A percentile compares a stretch with the other conserved stretches of the same genome.
Conservation (phyloP, 2,329 filamentous ascomycete species). For the Stachybotrys elegans region DNA sequence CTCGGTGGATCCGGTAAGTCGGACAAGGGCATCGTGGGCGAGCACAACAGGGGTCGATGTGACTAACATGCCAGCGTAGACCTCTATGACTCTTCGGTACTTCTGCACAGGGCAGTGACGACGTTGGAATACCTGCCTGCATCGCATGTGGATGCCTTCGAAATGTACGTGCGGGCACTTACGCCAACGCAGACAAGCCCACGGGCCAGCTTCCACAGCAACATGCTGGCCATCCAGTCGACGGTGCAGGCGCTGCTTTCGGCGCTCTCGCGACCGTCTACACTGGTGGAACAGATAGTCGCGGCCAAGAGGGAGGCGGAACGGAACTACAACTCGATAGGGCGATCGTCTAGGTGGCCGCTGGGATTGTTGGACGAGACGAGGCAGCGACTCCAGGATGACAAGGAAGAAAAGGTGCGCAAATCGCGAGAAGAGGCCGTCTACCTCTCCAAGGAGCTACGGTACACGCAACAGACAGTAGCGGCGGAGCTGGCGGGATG, state of each 20-base stretch:
- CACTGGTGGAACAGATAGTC: slow-evolving; percentile 72
- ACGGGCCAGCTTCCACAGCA: slow-evolving; percentile 66
- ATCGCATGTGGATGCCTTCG: slow-evolving; percentile 64
- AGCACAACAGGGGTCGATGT: background rate
- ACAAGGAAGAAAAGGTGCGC: slow-evolving; percentile 75
- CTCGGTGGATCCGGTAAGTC: slow-evolving; percentile 55
- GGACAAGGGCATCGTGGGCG: background rate
- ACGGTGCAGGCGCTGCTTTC: slow-evolving; percentile 77
- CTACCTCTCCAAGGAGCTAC: slow-evolving; percentile 71
- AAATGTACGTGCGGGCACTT: slow-evolving; percentile 64
- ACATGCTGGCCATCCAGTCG: slow-evolving; percentile 73
- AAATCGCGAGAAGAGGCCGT: slow-evolving; percentile 66
- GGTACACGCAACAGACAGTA: slow-evolving; percentile 91
- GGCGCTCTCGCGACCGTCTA: slow-evolving; percentile 73
- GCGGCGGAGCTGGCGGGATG: slow-evolving; percentile 88
- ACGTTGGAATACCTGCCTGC: slow-evolving; percentile 63
- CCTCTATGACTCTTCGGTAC: slow-evolving; percentile 59
- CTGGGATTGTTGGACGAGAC: slow-evolving; percentile 82
- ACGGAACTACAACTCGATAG: slow-evolving; percentile 69
- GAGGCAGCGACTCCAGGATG: slow-evolving; percentile 72
- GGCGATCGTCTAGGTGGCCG: slow-evolving; percentile 73
- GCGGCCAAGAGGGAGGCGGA: slow-evolving; percentile 71
- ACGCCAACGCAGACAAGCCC: slow-evolving; percentile 68
- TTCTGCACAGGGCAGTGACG: slow-evolving; percentile 48
- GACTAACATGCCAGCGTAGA: slow-evolving; percentile 37